Base-by-base conservation (phyloP, 2,329 filamentous ascomycete species). In the Fusarium floridanum region DNA sequence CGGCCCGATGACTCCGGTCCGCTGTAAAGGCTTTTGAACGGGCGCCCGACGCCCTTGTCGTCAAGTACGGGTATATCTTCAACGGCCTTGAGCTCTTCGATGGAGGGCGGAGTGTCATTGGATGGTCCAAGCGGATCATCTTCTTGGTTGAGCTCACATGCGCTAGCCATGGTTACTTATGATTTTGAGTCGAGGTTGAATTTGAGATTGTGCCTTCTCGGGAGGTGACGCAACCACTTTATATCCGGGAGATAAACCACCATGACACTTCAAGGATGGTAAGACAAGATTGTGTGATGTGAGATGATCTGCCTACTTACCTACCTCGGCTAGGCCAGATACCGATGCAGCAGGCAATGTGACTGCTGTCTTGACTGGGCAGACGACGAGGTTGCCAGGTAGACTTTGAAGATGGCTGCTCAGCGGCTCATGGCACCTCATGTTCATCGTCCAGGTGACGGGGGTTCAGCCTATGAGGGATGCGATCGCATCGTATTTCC, bases 1-100 rank as follows among this genome's bases (percentile, higher is more conserved):
- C 66, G 43, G 1, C 48, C 20, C 6, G 69, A 43, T 1, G 12
- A 0, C 2, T 43, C 56, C 6, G 63, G 34, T 12, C 72, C 37
- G 3, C 39, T 67, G 17, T 73, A 75, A 20, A 70, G 45, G 39
- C 69, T 75, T 17, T 57, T 65, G 34, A 75, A 75, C 0, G 63
- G 37, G 32, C 75, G 72, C 5, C 50, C 60, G 11, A 29, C 32
- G 24, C 53, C 41, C 9, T 75, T 29, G 4, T 60, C 41, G 3
- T 75, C 72, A 8, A 63, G 29, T 2, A 75, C 7, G n/a, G 72
- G 69, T 14, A 73, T 48, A 7, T 12, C 12, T 11, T 64, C 48
- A 1, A 59, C 72, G 4, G 37, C 27, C 7, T 61, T n/a, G 0
- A 74, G 45, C 5, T 41, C 37, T 0, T 66, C 53, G 3, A 29